Conservation (phyloP, 768 basidiomycete genomes). For the Thelephora aurantiotincta region DNA sequence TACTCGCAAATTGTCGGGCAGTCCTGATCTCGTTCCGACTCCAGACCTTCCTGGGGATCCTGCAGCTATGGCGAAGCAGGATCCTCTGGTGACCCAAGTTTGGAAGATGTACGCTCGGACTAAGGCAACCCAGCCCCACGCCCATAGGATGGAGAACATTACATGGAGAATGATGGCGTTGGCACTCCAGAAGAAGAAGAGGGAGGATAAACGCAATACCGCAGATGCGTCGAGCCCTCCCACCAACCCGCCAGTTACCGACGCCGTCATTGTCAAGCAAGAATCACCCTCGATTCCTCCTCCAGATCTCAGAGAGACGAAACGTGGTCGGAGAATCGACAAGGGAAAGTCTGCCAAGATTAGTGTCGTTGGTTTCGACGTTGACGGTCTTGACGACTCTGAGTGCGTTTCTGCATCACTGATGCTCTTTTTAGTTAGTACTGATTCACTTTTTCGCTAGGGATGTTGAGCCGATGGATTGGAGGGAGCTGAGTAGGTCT, state of each 20-base stretch:
- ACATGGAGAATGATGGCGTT: conserved; percentile 99
- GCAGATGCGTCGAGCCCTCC: conserved; percentile 6
- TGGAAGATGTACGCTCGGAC: conserved; percentile 95
- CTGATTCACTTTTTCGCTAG: conserved; percentile 16
- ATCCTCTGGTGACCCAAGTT: conserved; percentile 88
- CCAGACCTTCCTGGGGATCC: conserved; percentile 33
- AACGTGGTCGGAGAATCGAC: conserved; percentile 62
- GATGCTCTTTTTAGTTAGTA: too few relatives aligned
- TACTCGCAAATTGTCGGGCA: conserved; percentile 53
- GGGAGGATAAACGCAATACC: conserved; percentile 37
- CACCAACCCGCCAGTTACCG: not conserved
- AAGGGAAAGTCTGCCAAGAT: conserved; percentile 63
- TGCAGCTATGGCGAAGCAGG: conserved; percentile 60
- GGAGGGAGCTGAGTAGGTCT: conserved; percentile 84
- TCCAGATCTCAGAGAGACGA: conserved; percentile 20
- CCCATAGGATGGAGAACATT: conserved; percentile 93
- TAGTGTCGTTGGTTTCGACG: conserved; percentile 73
- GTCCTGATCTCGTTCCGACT: conserved; percentile 44
- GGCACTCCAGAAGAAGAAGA: conserved; percentile 80
- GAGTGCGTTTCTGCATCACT: conserved; percentile 37
- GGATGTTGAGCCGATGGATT: conserved; percentile 69
- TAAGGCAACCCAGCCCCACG: conserved; percentile 81
- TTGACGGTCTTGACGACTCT: conserved; percentile 56
- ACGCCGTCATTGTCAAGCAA: conserved; percentile 1
- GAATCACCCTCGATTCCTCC: conserved; percentile 8